A percentile compares a stretch with the other conserved stretches of the same genome.
phyloP scores from a whole-genome alignment of 2,329 filamentous ascomycete genomes.

The Cytospora chrysosperma region DNA sequence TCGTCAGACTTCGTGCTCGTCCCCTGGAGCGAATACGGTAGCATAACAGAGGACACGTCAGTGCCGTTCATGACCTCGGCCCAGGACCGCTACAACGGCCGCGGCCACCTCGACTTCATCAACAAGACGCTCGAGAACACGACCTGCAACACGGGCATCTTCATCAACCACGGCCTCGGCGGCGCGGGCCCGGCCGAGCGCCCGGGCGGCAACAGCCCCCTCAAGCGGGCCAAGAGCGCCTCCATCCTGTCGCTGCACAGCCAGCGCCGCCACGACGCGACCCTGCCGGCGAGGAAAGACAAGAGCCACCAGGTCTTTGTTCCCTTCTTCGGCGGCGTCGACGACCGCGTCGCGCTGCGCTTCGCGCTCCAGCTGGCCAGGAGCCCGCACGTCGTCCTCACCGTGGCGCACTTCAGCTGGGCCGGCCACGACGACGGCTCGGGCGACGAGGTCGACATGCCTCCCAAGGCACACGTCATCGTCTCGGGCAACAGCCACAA shows the following conservation, averaged over 20 bases:
- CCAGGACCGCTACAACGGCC: slow-evolving; percentile 60
- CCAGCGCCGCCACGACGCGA: slow-evolving; percentile 47
- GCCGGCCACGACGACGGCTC: slow-evolving; percentile 28
- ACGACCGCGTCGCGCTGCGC: slow-evolving; percentile 76
- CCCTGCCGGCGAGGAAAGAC: slow-evolving; percentile 59
- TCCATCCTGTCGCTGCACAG: slow-evolving; percentile 55
- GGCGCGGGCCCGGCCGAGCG: slow-evolving; percentile 37
- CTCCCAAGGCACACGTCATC: slow-evolving; percentile 21
- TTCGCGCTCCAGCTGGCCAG: slow-evolving; percentile 82
- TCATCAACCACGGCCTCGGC: slow-evolving; percentile 67
- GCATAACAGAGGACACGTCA: slow-evolving; percentile 64
- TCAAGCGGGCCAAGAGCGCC: slow-evolving; percentile 52
- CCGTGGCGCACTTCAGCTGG: slow-evolving; percentile 61
- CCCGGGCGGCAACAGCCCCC: slow-evolving; percentile 26
- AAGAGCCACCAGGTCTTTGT: slow-evolving; percentile 82
- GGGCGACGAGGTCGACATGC: slow-evolving; percentile 26
- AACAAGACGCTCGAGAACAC: slow-evolving; percentile 62
- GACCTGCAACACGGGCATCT: slow-evolving; percentile 69
- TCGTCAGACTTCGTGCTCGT: slow-evolving; percentile 74
- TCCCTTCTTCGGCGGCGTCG: slow-evolving; percentile 79
- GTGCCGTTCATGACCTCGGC: slow-evolving; percentile 42
- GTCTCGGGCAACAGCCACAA: background rate
- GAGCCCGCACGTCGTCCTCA: slow-evolving; percentile 76
- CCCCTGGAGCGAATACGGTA: slow-evolving; percentile 85
- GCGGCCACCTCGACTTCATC: slow-evolving; percentile 73